Conservation (phyloP, 164 flowering plant species). For the Buxus sempervirens region DNA sequence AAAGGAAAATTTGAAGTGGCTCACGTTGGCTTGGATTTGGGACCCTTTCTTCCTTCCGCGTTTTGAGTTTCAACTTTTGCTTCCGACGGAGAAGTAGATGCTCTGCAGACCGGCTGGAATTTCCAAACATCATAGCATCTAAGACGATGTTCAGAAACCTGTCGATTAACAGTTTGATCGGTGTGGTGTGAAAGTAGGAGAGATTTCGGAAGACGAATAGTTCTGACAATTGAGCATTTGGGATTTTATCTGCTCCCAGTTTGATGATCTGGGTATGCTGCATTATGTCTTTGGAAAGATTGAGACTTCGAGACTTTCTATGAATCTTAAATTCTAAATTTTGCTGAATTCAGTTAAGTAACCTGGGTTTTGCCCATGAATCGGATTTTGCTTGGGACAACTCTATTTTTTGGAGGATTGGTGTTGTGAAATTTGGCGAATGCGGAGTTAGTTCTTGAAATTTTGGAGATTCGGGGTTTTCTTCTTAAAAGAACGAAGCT, state of each 20-base stretch:
- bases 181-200: neutral
- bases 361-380: constrained; percentile 13
- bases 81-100: neutral
- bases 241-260: neutral
- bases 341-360: too few species aligned
- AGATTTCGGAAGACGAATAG: neutral
- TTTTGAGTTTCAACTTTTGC: constrained; percentile 2
- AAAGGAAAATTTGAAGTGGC: neutral
- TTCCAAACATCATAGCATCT: neutral
- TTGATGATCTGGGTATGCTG: constrained; percentile 2
- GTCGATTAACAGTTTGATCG: too few species aligned
- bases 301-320: neutral
- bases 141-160: neutral
- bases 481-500: neutral
- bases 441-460: neutral
- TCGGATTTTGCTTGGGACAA: neutral
- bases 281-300: constrained; percentile 5
- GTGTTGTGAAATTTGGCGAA: constrained; percentile 15
- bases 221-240: constrained; percentile 1
- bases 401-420: neutral
- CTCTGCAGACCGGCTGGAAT: neutral
- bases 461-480: constrained; percentile 4
- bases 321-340: too few species aligned
- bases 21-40: constrained; percentile 3
- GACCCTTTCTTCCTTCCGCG: constrained; percentile 16